These are phyloP conservation scores for Artemisia argyi DNA, from an alignment of 129 eudicot species.

Conservation along the genomic window DNA sequence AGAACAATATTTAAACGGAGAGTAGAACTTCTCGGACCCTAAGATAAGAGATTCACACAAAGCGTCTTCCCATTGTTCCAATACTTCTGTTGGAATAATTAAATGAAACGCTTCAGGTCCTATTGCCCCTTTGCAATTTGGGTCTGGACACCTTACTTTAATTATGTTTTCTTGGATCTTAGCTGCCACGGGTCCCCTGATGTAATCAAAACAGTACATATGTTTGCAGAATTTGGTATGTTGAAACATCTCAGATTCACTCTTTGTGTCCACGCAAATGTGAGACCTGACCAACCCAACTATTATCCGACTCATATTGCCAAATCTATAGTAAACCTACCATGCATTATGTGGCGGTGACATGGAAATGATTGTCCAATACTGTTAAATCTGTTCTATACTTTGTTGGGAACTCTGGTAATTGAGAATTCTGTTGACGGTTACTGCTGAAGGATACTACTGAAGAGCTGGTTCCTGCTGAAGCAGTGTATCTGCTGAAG, in stretches of 20 bases:
- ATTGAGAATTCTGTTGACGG: too few relatives aligned
- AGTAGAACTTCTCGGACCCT: conserved; percentile 44
- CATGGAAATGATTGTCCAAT: not conserved
- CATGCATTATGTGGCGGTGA: conserved; percentile 1
- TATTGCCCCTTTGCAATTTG: conserved; percentile 26
- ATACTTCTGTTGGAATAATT: conserved; percentile 30
- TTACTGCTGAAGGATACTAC: too few relatives aligned
- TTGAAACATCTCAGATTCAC: conserved; percentile 41
- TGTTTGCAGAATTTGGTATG: too few relatives aligned
- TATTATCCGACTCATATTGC: not conserved
- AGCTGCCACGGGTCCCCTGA: conserved; percentile 35
- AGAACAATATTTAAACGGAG: conserved; percentile 61
- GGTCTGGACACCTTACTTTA: conserved; percentile 34
- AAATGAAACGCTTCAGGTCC: conserved; percentile 27
- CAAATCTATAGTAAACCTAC: conserved; percentile 13
- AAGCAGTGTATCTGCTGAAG: too few relatives aligned
- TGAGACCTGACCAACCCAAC: not conserved
- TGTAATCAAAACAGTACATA: conserved; percentile 45
- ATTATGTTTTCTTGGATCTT: conserved; percentile 36
- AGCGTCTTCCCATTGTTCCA: conserved; percentile 50
- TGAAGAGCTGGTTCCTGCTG: too few relatives aligned
- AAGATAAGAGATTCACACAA: conserved; percentile 34
- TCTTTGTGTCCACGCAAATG: conserved; percentile 45
- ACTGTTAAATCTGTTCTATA: not conserved
- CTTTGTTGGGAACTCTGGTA: too few relatives aligned